Conservation (phyloP, 169 alveolate genomes). For the Cryptosporidium xiaoi region DNA sequence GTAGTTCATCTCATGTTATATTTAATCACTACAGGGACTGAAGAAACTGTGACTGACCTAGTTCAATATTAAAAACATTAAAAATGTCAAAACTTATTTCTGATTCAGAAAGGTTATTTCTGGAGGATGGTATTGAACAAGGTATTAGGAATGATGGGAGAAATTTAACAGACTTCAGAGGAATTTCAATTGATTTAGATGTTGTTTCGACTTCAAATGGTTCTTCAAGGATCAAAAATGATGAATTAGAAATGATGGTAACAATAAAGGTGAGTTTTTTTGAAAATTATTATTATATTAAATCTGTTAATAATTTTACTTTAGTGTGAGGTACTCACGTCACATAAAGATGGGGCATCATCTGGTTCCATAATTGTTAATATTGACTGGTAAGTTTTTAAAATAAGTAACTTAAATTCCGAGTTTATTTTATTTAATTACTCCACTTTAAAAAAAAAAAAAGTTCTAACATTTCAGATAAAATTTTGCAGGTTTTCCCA, state of each 20-base stretch:
- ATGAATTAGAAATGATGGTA: conserved; percentile 47
- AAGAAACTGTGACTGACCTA: too few relatives aligned
- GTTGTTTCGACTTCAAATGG: conserved; percentile 70
- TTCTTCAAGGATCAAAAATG: conserved; percentile 49
- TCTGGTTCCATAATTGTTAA: conserved; percentile 36
- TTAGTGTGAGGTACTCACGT: conserved; percentile 47
- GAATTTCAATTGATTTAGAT: conserved; percentile 27
- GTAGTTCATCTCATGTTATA: too few relatives aligned
- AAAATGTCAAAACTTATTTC: conserved; percentile 42
- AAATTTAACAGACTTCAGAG: conserved; percentile 42
- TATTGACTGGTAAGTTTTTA: conserved; percentile 61
- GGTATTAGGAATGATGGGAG: conserved; percentile 74
- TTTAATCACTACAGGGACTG: too few relatives aligned
- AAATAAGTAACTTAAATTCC: too few relatives aligned
- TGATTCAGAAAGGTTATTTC: conserved; percentile 37
- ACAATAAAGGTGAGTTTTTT: conserved; percentile 50
- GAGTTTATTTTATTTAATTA: background rate
- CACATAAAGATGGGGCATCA: conserved; percentile 24
- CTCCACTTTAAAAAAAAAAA: background rate
- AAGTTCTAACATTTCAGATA: conserved; percentile 23
- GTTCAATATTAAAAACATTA: background rate
- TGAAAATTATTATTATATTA: background rate
- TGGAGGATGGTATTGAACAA: conserved; percentile 70
- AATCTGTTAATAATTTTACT: background rate
- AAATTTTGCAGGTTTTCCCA: conserved; percentile 25